Evolutionary conservation across 208 protist species (phyloP).

Genomic region (Crithidia acanthocephali): DNA sequence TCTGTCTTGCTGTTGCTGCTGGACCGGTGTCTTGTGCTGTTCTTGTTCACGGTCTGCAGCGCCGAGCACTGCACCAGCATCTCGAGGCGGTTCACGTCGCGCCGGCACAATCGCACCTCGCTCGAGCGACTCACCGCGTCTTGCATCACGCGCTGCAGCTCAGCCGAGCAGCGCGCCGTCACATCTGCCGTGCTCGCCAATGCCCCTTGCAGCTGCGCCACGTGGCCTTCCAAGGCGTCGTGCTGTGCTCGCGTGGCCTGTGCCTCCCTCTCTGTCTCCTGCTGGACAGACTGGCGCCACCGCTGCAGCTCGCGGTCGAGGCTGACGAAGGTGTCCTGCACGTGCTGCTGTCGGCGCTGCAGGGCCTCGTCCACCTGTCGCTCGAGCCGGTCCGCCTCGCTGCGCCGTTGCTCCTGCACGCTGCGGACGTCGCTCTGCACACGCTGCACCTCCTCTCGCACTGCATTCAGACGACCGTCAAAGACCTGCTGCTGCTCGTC

Average conservation of each 20-base stretch:
- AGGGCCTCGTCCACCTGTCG: conserved; percentile 55
- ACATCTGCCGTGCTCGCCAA: conserved; percentile 52
- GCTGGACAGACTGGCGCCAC: conserved; percentile 44
- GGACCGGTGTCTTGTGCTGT: no score
- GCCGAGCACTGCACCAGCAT: conserved; percentile 60
- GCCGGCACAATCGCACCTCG: conserved; percentile 62
- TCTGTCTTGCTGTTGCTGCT: no score
- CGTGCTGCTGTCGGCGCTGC: conserved; percentile 47
- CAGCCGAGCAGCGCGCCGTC: conserved; percentile 33
- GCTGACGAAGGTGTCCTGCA: conserved; percentile 45
- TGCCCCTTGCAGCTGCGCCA: conserved; percentile 59
- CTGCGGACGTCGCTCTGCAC: conserved; percentile 44
- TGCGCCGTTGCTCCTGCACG: conserved; percentile 29
- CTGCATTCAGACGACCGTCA: conserved; percentile 29
- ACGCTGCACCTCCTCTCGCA: conserved; percentile 37
- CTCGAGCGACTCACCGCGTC: conserved; percentile 42
- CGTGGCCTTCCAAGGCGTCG: conserved; percentile 40
- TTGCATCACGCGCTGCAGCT: conserved; percentile 60
- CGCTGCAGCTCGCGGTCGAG: conserved; percentile 44
- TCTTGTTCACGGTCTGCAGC: conserved; percentile 5
- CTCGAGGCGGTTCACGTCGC: conserved; percentile 79
- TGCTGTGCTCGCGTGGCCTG: conserved; percentile 33
- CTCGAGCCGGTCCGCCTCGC: conserved; percentile 26
- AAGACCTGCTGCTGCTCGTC: conserved; percentile 23
- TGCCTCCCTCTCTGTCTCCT: conserved; percentile 28